Conservation (phyloP, 148 eudicot species). For the Cornus kousa region DNA sequence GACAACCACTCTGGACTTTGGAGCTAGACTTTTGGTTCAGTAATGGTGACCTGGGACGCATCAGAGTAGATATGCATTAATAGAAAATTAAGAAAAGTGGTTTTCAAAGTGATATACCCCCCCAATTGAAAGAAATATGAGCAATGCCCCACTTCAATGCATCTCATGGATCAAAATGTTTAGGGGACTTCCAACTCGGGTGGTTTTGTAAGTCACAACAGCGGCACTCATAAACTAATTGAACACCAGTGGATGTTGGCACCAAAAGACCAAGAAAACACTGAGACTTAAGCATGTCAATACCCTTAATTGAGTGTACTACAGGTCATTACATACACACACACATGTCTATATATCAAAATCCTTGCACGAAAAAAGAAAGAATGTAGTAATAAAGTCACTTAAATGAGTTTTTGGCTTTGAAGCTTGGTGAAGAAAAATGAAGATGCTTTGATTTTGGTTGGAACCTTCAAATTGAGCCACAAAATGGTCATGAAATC, state of each 20-base stretch:
- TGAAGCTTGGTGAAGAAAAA: neutral
- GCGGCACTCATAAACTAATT: no score
- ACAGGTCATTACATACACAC: no score
- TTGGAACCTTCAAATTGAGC: conserved; percentile 17
- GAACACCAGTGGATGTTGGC: neutral
- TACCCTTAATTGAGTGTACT: neutral
- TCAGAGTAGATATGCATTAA: neutral
- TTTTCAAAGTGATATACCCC: no score
- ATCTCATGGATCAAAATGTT: no score
- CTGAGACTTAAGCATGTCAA: neutral
- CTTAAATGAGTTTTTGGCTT: conserved; percentile 22
- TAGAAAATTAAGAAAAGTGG: no score
- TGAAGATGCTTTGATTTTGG: conserved; percentile 5
- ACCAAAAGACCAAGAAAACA: neutral
- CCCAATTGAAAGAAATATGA: no score
- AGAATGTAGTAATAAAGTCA: neutral
- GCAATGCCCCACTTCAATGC: no score
- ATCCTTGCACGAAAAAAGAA: neutral
- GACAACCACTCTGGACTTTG: conserved; percentile 4
- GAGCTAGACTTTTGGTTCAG: neutral
- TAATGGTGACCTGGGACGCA: neutral
- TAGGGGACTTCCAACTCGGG: no score
- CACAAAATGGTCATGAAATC: conserved; percentile 18
- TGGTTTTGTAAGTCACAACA: no score
- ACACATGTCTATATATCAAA: no score